phyloP scores from a whole-genome alignment of 192 early-diverging fungal species.

The Rhizoclosmatium sp. region DNA sequence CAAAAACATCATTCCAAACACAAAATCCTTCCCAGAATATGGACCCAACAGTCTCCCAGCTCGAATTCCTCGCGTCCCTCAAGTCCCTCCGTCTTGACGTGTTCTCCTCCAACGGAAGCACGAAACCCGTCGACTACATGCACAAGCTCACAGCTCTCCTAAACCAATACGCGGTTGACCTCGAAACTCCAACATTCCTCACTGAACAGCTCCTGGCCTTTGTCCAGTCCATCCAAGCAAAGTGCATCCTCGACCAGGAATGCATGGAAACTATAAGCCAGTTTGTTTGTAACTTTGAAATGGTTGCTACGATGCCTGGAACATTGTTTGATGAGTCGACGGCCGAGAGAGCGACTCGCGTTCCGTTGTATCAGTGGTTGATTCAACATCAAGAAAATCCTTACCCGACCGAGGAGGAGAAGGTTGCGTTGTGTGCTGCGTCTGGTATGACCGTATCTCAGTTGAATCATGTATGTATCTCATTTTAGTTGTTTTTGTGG shows the following conservation, averaged over 20 bases:
- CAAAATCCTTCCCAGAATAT: neutral
- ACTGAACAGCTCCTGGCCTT: neutral
- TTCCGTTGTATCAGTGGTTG: slow-evolving; percentile 32
- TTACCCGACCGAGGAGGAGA: slow-evolving; percentile 30
- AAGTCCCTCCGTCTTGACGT: neutral
- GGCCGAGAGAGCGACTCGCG: neutral
- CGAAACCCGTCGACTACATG: slow-evolving; percentile 6
- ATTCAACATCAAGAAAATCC: slow-evolving; percentile 16
- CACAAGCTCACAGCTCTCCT: neutral
- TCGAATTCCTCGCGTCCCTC: neutral
- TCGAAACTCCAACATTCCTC: neutral
- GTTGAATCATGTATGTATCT: slow-evolving; percentile 14
- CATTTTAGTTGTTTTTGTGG: neutral
- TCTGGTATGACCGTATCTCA: slow-evolving; percentile 22
- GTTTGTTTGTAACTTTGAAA: neutral
- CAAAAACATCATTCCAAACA: neutral
- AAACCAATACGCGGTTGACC: neutral
- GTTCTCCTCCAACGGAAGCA: neutral
- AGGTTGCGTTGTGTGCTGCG: slow-evolving; percentile 1
- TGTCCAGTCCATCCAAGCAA: slow-evolving; percentile 5
- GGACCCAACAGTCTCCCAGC: neutral
- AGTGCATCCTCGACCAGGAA: slow-evolving; percentile 26
- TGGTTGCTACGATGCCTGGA: neutral
- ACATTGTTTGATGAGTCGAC: slow-evolving; percentile 11
- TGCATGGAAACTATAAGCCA: neutral